A percentile compares a stretch with the other conserved stretches of the same genome.
These are phyloP conservation scores for Scedosporium boydii DNA, from an alignment of 2,329 filamentous ascomycete species.

Conservation along the genomic window DNA sequence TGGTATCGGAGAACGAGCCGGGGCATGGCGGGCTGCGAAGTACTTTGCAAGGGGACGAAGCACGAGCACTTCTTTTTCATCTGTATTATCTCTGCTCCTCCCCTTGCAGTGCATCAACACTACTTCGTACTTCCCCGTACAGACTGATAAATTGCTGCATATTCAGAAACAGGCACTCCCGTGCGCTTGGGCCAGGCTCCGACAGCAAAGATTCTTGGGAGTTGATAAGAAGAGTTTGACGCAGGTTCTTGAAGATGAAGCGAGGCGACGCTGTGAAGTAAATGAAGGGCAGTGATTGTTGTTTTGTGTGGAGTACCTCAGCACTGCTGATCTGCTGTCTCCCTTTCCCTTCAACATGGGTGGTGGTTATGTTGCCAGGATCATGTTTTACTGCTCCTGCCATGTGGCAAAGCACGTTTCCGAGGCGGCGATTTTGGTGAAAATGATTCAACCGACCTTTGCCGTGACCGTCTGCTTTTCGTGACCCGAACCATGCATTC, in stretches of 20 bases:
- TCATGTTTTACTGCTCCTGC: not conserved
- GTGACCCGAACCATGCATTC: not conserved
- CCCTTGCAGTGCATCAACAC: not conserved
- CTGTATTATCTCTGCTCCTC: not conserved
- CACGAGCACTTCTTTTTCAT: not conserved
- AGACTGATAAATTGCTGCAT: not conserved
- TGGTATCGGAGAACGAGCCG: not conserved
- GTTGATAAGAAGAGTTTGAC: not conserved
- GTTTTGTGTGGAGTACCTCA: not conserved
- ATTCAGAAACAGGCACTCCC: not conserved
- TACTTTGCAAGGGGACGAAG: not conserved
- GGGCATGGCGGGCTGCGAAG: not conserved
- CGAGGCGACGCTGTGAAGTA: not conserved
- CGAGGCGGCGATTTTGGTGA: not conserved
- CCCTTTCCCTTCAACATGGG: not conserved
- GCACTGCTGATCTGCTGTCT: not conserved
- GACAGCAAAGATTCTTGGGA: not conserved
- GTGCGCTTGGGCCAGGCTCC: not conserved
- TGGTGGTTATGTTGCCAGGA: not conserved
- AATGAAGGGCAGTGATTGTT: not conserved
- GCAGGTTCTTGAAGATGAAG: not conserved
- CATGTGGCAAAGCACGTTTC: not conserved
- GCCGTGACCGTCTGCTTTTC: not conserved
- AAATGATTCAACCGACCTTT: not conserved
- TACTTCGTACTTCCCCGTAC: not conserved